Percentiles rank a stretch among this genome's conserved stretches.
Conservation (phyloP, 805 yeast species). For the Nakazawaea molendinolei region DNA sequence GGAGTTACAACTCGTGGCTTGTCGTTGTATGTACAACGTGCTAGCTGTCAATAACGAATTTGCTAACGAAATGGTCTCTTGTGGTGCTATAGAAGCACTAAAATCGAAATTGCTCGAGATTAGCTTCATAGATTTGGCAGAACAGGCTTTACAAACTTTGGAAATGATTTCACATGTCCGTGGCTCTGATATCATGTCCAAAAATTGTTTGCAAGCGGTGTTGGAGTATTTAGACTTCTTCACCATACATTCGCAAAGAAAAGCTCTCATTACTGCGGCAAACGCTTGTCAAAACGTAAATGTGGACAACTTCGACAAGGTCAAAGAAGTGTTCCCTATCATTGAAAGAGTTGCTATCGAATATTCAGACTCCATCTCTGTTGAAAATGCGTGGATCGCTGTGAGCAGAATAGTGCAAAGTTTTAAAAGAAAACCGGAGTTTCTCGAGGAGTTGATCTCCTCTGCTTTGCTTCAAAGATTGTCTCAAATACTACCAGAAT, state of each 20-base stretch:
- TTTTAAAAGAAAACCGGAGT: conserved; percentile 34
- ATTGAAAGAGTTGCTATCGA: conserved; percentile 50
- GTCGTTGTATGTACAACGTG: conserved; percentile 77
- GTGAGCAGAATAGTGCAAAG: conserved; percentile 51
- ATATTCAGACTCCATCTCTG: conserved; percentile 50
- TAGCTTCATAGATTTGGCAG: conserved; percentile 84
- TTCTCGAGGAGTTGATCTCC: conserved; percentile 38
- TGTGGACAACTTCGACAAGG: conserved; percentile 33
- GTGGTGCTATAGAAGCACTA: conserved; percentile 60
- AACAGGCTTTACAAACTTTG: conserved; percentile 75
- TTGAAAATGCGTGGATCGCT: conserved; percentile 61
- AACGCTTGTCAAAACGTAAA: conserved; percentile 53
- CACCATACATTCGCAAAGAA: conserved; percentile 82
- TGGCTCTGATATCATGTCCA: conserved; percentile 43
- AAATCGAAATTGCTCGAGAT: conserved; percentile 65
- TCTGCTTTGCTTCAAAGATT: conserved; percentile 28
- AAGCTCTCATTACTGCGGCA: conserved; percentile 68
- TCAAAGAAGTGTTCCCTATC: conserved; percentile 52
- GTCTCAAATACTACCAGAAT: conserved; percentile 20
- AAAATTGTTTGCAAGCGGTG: conserved; percentile 59
- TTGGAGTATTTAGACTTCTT: conserved; percentile 79
- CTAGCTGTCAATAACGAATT: conserved; percentile 68
- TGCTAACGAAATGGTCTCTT: conserved; percentile 52
- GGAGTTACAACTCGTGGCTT: conserved; percentile 77
- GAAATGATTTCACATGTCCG: conserved; percentile 57